Conservation (phyloP, 306 rosid species). For the Leucaena leucocephala region DNA sequence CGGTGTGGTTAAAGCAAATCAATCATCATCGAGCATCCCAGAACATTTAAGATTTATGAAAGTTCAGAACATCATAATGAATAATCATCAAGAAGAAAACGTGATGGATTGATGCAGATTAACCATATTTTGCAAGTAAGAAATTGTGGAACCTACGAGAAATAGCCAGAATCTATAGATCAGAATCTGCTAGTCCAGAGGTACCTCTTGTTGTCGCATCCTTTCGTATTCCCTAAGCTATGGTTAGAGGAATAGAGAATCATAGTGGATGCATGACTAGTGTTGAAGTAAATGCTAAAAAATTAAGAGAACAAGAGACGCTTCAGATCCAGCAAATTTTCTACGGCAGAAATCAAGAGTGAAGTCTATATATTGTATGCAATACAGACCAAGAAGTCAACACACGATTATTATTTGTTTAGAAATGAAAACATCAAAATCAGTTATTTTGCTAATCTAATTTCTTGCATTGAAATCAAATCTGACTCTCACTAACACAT, state of each 20-base stretch:
- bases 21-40: slow-evolving; percentile 70
- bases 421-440: background rate
- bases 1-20: slow-evolving; percentile 80
- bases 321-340: background rate
- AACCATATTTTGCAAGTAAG: too few relatives aligned
- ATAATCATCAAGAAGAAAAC: too few relatives aligned
- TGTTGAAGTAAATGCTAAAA: background rate
- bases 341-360: background rate
- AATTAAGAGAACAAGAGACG: background rate
- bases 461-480: background rate
- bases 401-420: background rate
- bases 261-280: too few relatives aligned
- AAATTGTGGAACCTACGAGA: too few relatives aligned
- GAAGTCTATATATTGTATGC: background rate
- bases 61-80: too few relatives aligned
- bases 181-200: too few relatives aligned
- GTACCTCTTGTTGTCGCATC: too few relatives aligned
- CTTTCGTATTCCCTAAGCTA: too few relatives aligned
- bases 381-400: background rate
- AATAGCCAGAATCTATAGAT: too few relatives aligned
- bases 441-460: background rate
- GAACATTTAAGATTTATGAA: too few relatives aligned
- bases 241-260: too few relatives aligned
- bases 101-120: too few relatives aligned
- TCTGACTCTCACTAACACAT: background rate